Percentiles rank a stretch among this genome's conserved stretches.
phyloP scores from a whole-genome alignment of 208 protist species.

The Lotmaria passim region DNA sequence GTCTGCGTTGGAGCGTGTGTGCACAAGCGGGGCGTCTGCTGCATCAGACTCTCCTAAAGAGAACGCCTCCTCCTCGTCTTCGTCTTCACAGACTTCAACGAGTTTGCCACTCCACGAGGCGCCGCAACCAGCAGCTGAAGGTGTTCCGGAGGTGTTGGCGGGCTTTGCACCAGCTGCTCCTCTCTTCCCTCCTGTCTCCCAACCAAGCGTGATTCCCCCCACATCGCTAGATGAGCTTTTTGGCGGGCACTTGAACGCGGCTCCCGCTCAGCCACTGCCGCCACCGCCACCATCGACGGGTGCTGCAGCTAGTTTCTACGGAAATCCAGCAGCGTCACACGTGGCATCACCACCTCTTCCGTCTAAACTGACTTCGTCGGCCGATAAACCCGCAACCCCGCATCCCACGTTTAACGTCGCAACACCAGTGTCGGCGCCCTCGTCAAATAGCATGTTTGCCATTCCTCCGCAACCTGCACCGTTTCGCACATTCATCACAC shows the following conservation, averaged over 20 bases:
- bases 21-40: background rate
- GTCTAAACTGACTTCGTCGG: background rate
- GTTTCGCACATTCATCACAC: slow-evolving; percentile 3
- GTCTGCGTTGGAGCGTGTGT: too few species aligned
- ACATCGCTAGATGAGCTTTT: slow-evolving; percentile 27
- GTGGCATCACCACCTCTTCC: background rate
- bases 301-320: background rate
- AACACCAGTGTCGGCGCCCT: background rate
- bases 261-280: background rate
- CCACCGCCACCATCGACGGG: background rate
- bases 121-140: background rate
- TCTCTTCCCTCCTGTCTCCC: background rate
- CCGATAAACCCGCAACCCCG: background rate
- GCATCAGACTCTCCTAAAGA: background rate
- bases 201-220: slow-evolving; percentile 4
- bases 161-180: background rate
- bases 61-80: background rate
- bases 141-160: background rate
- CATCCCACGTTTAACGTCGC: background rate
- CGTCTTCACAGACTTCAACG: background rate
- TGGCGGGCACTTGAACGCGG: background rate
- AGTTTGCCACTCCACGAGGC: background rate
- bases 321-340: background rate
- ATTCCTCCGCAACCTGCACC: slow-evolving; percentile 3
- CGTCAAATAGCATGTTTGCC: slow-evolving; percentile 19